Evolutionary conservation across 345 rosid genomes (phyloP).

Genomic region (Conringia planisiliqua): DNA sequence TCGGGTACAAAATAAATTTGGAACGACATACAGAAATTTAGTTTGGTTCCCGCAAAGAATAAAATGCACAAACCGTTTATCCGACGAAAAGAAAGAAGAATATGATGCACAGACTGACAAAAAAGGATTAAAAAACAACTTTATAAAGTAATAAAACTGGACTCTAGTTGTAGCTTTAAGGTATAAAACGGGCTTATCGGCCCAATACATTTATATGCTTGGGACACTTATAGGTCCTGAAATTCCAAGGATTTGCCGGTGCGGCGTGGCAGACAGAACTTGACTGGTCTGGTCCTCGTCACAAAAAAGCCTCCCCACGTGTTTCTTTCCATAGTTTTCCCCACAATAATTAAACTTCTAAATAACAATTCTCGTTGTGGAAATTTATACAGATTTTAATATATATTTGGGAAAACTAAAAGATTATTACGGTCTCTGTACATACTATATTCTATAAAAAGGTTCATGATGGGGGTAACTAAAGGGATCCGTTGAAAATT

Average conservation of each 20-base stretch:
- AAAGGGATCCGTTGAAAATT: background rate
- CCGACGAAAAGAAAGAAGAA: background rate
- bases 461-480: background rate
- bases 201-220: background rate
- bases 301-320: background rate
- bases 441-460: background rate
- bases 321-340: background rate
- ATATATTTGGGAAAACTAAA: background rate
- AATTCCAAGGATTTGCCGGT: background rate
- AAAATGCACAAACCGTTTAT: background rate
- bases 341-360: background rate
- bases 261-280: slow-evolving; percentile 8
- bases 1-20: background rate
- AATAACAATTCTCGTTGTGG: background rate
- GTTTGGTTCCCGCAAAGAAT: background rate
- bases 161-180: background rate
- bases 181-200: background rate
- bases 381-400: background rate
- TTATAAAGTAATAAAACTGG: background rate
- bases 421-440: background rate
- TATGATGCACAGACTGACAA: background rate
- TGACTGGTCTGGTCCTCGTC: slow-evolving; percentile 4
- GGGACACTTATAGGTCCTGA: background rate
- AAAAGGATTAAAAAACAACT: background rate
- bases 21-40: background rate